These are phyloP conservation scores for Microcyclospora tardicrescens DNA, from an alignment of 2,329 filamentous ascomycete species.

Conservation along the genomic window DNA sequence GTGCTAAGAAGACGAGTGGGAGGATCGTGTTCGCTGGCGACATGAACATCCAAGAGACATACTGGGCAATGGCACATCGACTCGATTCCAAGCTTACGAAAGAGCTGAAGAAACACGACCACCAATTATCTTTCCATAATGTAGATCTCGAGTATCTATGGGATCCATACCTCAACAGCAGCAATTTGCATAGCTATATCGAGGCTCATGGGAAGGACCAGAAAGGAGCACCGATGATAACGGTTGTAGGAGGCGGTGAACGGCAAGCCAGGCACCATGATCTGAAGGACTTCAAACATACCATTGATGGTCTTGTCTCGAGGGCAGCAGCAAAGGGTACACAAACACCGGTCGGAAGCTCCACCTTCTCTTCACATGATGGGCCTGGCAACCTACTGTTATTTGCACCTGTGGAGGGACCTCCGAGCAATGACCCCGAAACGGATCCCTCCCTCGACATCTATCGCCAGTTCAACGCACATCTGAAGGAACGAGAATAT, in stretches of 20 bases:
- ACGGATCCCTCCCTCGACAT: constrained; percentile 8
- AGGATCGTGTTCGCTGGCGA: constrained; percentile 50
- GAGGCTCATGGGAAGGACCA: constrained; percentile 22
- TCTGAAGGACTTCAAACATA: constrained; percentile 33
- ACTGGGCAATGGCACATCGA: constrained; percentile 43
- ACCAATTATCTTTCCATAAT: constrained; percentile 32
- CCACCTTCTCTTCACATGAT: constrained; percentile 6
- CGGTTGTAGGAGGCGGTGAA: constrained; percentile 43
- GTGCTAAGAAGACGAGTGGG: constrained; percentile 32
- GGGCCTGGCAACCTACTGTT: constrained; percentile 23
- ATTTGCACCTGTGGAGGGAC: constrained; percentile 36
- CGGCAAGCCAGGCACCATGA: constrained; percentile 41
- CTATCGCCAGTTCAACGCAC: constrained; percentile 39
- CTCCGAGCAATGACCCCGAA: constrained; percentile 33
- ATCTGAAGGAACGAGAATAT: constrained; percentile 32
- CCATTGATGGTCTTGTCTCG: constrained; percentile 33
- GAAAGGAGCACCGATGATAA: constrained; percentile 27
- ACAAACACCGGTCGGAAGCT: constrained; percentile 4
- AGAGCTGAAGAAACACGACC: constrained; percentile 26
- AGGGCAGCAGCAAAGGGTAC: constrained; percentile 5
- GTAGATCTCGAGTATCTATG: constrained; percentile 45
- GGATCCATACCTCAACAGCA: constrained; percentile 50
- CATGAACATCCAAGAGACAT: constrained; percentile 46
- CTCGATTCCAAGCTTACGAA: constrained; percentile 30
- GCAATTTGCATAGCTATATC: constrained; percentile 30